Base-by-base conservation (phyloP, 768 basidiomycete species). In the Cyathus striatus region DNA sequence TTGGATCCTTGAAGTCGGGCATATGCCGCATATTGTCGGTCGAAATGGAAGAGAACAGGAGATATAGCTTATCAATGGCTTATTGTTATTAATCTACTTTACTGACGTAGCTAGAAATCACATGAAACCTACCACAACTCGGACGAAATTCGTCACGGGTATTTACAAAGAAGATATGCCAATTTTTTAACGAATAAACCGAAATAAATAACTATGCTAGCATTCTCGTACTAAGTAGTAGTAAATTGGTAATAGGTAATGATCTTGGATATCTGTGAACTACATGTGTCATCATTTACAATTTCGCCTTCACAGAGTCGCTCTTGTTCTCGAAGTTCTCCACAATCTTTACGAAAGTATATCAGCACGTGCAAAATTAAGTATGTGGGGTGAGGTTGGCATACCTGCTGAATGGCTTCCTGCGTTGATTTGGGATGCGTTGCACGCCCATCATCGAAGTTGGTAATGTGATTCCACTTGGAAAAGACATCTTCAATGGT, bases 381-480 rank as follows among this genome's bases (percentile, higher is more conserved):
- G 23, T 6, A 7, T 35, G 18, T 2, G 23, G 27, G 42, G 73
- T 24, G 39, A 42, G 9, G 7, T 6, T 16, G 17, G 47, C 64
- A 3, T 23, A 86, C 81, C 64, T 86, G 83, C 60, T 85, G 75
- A 53, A 93, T 70, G 25, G 90, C 78, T 57, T 97, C 93, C 22
- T 76, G 67, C 5, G 83, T 73, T 6, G 83, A 76, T 5, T 74
- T 56, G 0, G 94, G 96, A 64, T 96, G 67, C 9, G 90, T 94
- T 10, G 91, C 78, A 21, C 87, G 81, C 3, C 79, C 85, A 55
- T 91, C 88, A 51, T 32, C 73, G 57, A 97, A 99, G 59, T 79
- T 71, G 20, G 89, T 95, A 61, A 97, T 87, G 40, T 69, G 63
- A 35, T 75, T 70, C 94, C 93, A 98, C 55, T 91, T 86, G 20